Evolutionary conservation across 495 filamentous ascomycete genomes (phyloP).

Genomic region (Platismatia glauca): DNA sequence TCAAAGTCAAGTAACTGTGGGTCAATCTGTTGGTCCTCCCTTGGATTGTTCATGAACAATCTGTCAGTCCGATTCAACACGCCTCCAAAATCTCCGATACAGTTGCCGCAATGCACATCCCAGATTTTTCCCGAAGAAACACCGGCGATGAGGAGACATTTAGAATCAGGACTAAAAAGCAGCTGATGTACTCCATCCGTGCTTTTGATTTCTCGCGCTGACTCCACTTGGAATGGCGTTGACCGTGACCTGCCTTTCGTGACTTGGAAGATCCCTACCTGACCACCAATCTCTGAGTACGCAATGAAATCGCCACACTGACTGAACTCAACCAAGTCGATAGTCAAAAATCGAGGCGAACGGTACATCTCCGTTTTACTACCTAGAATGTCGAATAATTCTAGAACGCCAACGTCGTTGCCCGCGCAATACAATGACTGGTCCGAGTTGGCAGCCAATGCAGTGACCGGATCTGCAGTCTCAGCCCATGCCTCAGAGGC

Average conservation of each 20-base stretch:
- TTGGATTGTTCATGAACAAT: neutral
- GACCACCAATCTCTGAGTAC: neutral
- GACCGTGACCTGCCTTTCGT: neutral
- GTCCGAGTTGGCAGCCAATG: neutral
- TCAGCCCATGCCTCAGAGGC: conserved; percentile 11
- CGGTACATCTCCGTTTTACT: neutral
- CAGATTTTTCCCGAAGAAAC: neutral
- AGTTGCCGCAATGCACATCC: neutral
- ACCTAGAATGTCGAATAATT: conserved; percentile 4
- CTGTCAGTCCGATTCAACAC: neutral
- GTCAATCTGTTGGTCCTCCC: neutral
- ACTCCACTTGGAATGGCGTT: neutral
- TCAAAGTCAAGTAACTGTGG: neutral
- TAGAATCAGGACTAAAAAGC: neutral
- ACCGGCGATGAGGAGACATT: neutral
- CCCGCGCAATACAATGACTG: conserved; percentile 5
- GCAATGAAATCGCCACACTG: neutral
- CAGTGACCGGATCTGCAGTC: conserved; percentile 10
- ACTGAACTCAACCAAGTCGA: neutral
- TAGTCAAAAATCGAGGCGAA: neutral
- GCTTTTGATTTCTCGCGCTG: neutral
- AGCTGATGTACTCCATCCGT: conserved; percentile 4
- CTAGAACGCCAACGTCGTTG: conserved; percentile 9
- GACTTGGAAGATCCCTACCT: neutral
- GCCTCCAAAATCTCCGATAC: neutral